Evolutionary conservation across 345 rosid species (phyloP).

Genomic region (Arabis alpina): DNA sequence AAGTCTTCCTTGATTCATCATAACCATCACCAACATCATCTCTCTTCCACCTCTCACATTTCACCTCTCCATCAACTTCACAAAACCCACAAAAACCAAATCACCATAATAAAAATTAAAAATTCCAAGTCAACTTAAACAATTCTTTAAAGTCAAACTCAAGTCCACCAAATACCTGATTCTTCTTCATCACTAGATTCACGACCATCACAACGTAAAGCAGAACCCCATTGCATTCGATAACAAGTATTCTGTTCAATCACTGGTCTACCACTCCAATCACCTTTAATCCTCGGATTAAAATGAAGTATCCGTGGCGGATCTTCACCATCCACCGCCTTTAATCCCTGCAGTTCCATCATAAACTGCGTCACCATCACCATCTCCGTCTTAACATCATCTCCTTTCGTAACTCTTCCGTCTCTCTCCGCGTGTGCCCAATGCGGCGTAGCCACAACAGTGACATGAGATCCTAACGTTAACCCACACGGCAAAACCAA

Average conservation of each 20-base stretch:
- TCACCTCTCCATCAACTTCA: slow-evolving; percentile 82
- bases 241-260: slow-evolving; percentile 80
- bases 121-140: slow-evolving; percentile 16
- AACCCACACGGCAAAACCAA: slow-evolving; percentile 85
- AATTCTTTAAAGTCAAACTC: slow-evolving; percentile 28
- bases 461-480: slow-evolving; percentile 81
- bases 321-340: slow-evolving; percentile 66
- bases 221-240: slow-evolving; percentile 76
- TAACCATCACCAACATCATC: slow-evolving; percentile 52
- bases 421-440: slow-evolving; percentile 64
- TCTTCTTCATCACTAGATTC: slow-evolving; percentile 74
- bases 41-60: slow-evolving; percentile 89
- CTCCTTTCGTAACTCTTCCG: slow-evolving; percentile 55
- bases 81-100: slow-evolving; percentile 9
- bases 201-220: slow-evolving; percentile 77
- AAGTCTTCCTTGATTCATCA: slow-evolving; percentile 71
- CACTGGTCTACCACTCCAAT: slow-evolving; percentile 72
- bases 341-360: slow-evolving; percentile 78
- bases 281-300: slow-evolving; percentile 71
- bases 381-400: slow-evolving; percentile 34
- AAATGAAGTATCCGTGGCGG: slow-evolving; percentile 78
- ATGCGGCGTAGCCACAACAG: slow-evolving; percentile 86
- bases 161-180: slow-evolving; percentile 49
- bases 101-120: slow-evolving; percentile 1
- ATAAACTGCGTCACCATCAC: slow-evolving; percentile 79